Percentiles rank a stretch among this genome's conserved stretches.
These are phyloP conservation scores for Xylariomycetidae sp. DNA, from an alignment of 2,329 filamentous ascomycete species.

Conservation along the genomic window DNA sequence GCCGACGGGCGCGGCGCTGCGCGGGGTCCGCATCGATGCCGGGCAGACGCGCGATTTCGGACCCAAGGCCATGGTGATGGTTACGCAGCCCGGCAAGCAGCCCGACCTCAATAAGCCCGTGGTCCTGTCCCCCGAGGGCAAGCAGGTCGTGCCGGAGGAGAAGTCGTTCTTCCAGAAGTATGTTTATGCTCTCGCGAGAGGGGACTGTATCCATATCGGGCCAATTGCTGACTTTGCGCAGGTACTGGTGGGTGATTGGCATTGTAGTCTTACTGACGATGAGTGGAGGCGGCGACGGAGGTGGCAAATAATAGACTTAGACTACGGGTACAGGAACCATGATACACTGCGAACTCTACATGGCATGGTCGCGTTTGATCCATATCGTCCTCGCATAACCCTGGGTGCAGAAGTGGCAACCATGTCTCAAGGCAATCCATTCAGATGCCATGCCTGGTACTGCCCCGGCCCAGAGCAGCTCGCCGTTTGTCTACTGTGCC, in stretches of 20 bases:
- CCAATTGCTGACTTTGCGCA: constrained; percentile 32
- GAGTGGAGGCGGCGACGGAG: constrained; percentile 44
- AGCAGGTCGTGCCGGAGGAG: constrained; percentile 50
- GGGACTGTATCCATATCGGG: background rate
- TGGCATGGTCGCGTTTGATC: background rate
- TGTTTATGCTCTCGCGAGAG: too few relatives aligned
- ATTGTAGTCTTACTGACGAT: constrained; percentile 48
- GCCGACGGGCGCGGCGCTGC: constrained; percentile 44
- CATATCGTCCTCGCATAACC: background rate
- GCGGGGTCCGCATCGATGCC: constrained; percentile 56
- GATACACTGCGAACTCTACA: too few relatives aligned
- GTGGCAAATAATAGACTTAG: constrained; percentile 40
- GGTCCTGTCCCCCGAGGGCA: constrained; percentile 54
- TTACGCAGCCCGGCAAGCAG: constrained; percentile 43
- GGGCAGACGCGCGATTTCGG: constrained; percentile 61
- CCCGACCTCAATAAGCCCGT: constrained; percentile 59
- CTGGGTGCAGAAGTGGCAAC: too few relatives aligned
- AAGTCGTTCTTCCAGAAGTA: constrained; percentile 64
- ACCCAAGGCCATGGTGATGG: constrained; percentile 48
- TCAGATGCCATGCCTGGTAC: too few relatives aligned
- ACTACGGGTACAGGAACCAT: constrained; percentile 6
- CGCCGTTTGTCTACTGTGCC: too few relatives aligned
- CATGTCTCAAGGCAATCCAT: too few relatives aligned
- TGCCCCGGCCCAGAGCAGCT: too few relatives aligned
- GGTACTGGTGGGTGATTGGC: constrained; percentile 62